Evolutionary conservation across 257 asterid species (phyloP).

Genomic region (Solanum chilense): DNA sequence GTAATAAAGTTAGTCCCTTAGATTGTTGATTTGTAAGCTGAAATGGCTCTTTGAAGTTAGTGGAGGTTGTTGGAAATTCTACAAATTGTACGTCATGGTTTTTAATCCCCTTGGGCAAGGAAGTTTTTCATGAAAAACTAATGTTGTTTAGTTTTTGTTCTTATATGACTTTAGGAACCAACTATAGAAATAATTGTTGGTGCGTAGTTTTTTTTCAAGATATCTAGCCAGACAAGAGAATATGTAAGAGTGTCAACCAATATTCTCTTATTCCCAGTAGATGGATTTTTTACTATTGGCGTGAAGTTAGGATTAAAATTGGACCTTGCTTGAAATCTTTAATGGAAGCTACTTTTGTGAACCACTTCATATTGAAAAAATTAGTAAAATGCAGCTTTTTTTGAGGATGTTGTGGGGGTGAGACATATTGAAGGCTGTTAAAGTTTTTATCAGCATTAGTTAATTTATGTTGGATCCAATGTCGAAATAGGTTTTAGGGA

Average conservation of each 20-base stretch:
- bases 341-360: slow-evolving; percentile 34
- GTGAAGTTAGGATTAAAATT: slow-evolving; percentile 44
- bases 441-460: neutral
- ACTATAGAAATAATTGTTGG: neutral
- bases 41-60: neutral
- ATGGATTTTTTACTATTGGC: slow-evolving; percentile 65
- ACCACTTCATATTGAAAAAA: slow-evolving; percentile 19
- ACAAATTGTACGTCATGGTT: neutral
- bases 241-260: neutral
- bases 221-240: neutral
- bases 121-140: neutral
- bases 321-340: slow-evolving; percentile 49
- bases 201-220: neutral
- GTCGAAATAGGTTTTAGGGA: neutral
- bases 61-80: neutral
- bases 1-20: neutral
- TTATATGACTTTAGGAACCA: neutral
- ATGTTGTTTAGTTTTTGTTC: neutral
- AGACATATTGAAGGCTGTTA: slow-evolving; percentile 39
- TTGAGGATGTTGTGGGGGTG: slow-evolving; percentile 53
- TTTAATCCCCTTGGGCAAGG: neutral
- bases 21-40: neutral
- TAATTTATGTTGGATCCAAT: neutral
- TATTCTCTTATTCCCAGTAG: slow-evolving; percentile 27
- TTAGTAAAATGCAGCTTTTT: slow-evolving; percentile 26